These are phyloP conservation scores for Monosporascus sp. DNA, from an alignment of 2,329 filamentous ascomycete genomes.

Conservation along the genomic window DNA sequence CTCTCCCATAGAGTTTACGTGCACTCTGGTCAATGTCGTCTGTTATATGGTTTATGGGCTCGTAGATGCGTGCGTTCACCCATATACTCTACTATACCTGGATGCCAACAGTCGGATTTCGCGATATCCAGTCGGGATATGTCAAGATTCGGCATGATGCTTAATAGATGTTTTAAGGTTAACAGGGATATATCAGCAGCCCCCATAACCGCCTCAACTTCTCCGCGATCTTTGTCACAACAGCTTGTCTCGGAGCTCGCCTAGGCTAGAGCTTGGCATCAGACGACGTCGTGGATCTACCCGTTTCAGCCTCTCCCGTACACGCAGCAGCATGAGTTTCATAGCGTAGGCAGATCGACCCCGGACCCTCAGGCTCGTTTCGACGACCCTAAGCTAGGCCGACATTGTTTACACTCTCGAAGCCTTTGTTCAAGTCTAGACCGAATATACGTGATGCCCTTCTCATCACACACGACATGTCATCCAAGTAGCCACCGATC, in stretches of 20 bases:
- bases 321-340: constrained; percentile 1
- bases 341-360: neutral
- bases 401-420: neutral
- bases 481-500: neutral
- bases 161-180: no score
- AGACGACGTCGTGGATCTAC: neutral
- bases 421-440: neutral
- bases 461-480: neutral
- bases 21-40: no score
- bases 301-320: neutral
- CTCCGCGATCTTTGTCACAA: neutral
- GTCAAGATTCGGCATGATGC: no score
- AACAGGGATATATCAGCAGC: no score
- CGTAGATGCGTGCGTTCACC: no score
- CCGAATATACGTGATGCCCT: neutral
- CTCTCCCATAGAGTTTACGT: no score
- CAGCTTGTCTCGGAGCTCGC: neutral
- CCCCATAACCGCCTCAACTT: no score
- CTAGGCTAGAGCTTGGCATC: neutral
- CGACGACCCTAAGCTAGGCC: neutral
- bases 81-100: no score
- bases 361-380: neutral
- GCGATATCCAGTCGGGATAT: no score
- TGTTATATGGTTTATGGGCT: no score
- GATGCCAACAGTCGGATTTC: no score